Conservation (phyloP, 2,329 filamentous ascomycete genomes). For the Rhynchosporium graminicola region DNA sequence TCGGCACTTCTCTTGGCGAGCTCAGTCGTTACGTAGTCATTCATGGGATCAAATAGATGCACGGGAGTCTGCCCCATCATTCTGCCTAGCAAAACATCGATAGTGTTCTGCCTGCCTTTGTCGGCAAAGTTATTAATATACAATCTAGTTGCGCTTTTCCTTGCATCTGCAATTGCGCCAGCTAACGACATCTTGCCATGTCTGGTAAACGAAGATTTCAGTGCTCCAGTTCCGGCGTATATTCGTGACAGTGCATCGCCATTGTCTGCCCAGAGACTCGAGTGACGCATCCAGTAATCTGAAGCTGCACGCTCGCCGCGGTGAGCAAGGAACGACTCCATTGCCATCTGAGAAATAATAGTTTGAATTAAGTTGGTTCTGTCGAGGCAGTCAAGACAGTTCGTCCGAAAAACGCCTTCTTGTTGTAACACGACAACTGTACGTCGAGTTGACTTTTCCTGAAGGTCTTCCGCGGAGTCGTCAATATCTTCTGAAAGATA, state of each 20-base stretch:
- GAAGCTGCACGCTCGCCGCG: slow-evolving; percentile 66
- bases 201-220: slow-evolving; percentile 94
- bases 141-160: slow-evolving; percentile 89
- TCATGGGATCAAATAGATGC: slow-evolving; percentile 89
- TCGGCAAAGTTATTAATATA: slow-evolving; percentile 99
- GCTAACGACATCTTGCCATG: slow-evolving; percentile 95
- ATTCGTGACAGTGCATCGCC: slow-evolving; percentile 92
- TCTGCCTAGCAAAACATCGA: slow-evolving; percentile 87
- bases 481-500: slow-evolving; percentile 74
- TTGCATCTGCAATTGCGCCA: slow-evolving; percentile 89
- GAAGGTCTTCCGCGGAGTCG: slow-evolving; percentile 44
- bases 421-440: slow-evolving; percentile 79
- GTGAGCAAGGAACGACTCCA: slow-evolving; percentile 80
- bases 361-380: slow-evolving; percentile 96
- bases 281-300: slow-evolving; percentile 92
- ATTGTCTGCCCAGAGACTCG: slow-evolving; percentile 94
- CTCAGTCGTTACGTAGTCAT: slow-evolving; percentile 82
- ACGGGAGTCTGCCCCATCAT: slow-evolving; percentile 82
- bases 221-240: slow-evolving; percentile 91
- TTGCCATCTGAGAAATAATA: slow-evolving; percentile 89
- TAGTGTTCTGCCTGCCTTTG: slow-evolving; percentile 88
- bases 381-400: slow-evolving; percentile 94
- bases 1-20: slow-evolving; percentile 67
- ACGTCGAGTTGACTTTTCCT: slow-evolving; percentile 42
- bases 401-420: slow-evolving; percentile 93